A percentile compares a stretch with the other conserved stretches of the same genome.
These are phyloP conservation scores for Hansfordia pulvinata DNA, from an alignment of 2,329 filamentous ascomycete species.

Conservation along the genomic window DNA sequence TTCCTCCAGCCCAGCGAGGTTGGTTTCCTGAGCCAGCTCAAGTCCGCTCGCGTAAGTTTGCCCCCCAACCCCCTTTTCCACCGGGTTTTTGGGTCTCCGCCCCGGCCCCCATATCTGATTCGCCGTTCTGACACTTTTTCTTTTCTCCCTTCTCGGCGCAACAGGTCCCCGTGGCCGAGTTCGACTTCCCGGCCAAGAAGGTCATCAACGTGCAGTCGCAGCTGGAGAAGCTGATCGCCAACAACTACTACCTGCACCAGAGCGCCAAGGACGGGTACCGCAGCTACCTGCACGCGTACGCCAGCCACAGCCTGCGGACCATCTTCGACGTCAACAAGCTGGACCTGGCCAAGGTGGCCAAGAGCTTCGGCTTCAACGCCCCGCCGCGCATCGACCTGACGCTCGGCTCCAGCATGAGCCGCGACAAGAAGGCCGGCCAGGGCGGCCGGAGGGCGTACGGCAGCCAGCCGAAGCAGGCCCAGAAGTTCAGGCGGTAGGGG, in stretches of 20 bases:
- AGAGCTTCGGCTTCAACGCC: conserved; percentile 66
- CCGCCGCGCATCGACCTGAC: conserved; percentile 71
- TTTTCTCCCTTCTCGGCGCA: too few relatives aligned
- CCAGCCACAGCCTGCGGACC: conserved; percentile 69
- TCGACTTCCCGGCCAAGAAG: conserved; percentile 87
- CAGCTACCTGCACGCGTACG: conserved; percentile 90
- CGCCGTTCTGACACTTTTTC: too few relatives aligned
- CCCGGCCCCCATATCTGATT: too few relatives aligned
- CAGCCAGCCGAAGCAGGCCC: conserved; percentile 57
- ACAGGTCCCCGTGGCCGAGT: conserved; percentile 93
- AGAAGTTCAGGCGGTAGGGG: conserved; percentile 38
- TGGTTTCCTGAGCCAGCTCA: conserved; percentile 82
- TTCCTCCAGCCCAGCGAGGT: conserved; percentile 89
- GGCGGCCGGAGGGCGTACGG: conserved; percentile 57
- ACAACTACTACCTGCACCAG: conserved; percentile 97
- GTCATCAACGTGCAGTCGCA: conserved; percentile 84
- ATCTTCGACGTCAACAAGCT: conserved; percentile 76
- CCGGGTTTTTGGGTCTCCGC: too few relatives aligned
- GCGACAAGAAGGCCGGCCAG: conserved; percentile 47
- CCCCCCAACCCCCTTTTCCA: too few relatives aligned
- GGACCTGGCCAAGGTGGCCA: conserved; percentile 72
- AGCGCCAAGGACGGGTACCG: conserved; percentile 65
- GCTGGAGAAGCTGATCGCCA: conserved; percentile 82
- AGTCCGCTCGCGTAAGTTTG: conserved; percentile 78
- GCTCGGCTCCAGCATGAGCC: conserved; percentile 61